Evolutionary conservation across 2,329 filamentous ascomycete species (phyloP).

Genomic region (Talaromyces sp.): DNA sequence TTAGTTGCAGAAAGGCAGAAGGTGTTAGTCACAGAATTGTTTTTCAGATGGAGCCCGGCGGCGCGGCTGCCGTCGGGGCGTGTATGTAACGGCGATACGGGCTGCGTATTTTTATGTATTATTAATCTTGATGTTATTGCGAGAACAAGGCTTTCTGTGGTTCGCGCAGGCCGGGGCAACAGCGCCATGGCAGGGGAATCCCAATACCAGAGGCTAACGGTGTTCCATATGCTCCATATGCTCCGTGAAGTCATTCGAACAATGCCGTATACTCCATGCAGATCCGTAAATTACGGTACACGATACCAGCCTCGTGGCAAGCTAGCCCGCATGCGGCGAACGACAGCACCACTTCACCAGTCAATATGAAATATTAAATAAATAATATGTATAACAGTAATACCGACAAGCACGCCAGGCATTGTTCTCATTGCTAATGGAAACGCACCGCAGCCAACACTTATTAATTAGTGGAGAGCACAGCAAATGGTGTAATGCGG

Average conservation of each 20-base stretch:
- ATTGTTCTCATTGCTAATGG: not conserved
- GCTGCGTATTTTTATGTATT: too few species aligned
- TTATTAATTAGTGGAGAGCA: too few species aligned
- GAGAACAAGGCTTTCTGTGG: too few species aligned
- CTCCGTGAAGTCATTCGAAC: too few species aligned
- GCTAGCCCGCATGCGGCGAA: not conserved
- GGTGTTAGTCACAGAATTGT: slow-evolving; percentile 17
- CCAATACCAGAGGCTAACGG: too few species aligned
- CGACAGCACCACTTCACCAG: not conserved
- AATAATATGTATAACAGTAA: not conserved
- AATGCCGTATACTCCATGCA: not conserved
- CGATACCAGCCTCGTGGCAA: not conserved
- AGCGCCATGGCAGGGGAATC: too few species aligned
- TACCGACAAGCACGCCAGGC: not conserved
- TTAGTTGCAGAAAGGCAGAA: slow-evolving; percentile 7
- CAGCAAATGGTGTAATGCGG: not conserved
- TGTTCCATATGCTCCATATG: too few species aligned
- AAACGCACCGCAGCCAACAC: too few species aligned
- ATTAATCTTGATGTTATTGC: too few species aligned
- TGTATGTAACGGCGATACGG: not conserved
- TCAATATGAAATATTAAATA: not conserved
- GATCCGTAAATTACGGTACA: not conserved
- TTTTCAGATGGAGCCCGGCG: slow-evolving; percentile 5
- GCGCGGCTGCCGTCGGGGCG: slow-evolving; percentile 1
- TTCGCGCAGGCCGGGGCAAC: too few species aligned